phyloP scores from a whole-genome alignment of 129 eudicot genomes.

The Lactuca saligna region DNA sequence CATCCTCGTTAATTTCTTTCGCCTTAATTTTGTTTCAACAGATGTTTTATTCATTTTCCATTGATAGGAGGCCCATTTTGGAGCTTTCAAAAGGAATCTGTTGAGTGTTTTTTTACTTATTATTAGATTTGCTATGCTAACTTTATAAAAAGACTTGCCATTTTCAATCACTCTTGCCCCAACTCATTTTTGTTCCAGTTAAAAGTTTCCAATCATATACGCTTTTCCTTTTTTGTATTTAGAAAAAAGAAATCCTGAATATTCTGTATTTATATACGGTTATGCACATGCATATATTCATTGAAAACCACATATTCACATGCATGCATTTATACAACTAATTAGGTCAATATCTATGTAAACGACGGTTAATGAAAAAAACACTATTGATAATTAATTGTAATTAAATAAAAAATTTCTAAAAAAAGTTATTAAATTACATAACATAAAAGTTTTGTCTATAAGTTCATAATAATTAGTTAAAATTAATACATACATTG shows the following conservation, averaged over 20 bases:
- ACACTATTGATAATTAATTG: too few species aligned
- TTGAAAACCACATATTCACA: not conserved
- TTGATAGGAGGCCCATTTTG: slow-evolving; percentile 37
- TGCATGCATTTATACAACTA: too few species aligned
- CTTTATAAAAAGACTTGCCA: slow-evolving; percentile 31
- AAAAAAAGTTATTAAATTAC: too few species aligned
- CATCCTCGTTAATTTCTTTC: too few species aligned
- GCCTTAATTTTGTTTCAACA: too few species aligned
- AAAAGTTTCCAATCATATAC: slow-evolving; percentile 31
- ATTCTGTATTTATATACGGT: not conserved
- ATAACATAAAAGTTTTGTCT: too few species aligned
- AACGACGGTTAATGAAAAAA: too few species aligned
- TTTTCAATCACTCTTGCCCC: slow-evolving; percentile 35
- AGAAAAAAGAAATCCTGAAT: not conserved
- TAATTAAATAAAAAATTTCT: too few species aligned
- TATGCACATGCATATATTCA: not conserved
- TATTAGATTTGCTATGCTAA: slow-evolving; percentile 23
- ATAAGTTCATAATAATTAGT: too few species aligned
- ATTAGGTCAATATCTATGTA: not conserved
- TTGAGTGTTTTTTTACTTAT: slow-evolving; percentile 25
- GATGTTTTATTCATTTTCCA: too few species aligned
- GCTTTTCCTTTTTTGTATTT: slow-evolving; percentile 2
- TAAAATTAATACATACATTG: too few species aligned
- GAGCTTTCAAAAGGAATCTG: slow-evolving; percentile 27
- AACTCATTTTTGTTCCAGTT: slow-evolving; percentile 23